phyloP scores from a whole-genome alignment of 2,329 filamentous ascomycete genomes.

The Phaeosphaeria sp. region DNA sequence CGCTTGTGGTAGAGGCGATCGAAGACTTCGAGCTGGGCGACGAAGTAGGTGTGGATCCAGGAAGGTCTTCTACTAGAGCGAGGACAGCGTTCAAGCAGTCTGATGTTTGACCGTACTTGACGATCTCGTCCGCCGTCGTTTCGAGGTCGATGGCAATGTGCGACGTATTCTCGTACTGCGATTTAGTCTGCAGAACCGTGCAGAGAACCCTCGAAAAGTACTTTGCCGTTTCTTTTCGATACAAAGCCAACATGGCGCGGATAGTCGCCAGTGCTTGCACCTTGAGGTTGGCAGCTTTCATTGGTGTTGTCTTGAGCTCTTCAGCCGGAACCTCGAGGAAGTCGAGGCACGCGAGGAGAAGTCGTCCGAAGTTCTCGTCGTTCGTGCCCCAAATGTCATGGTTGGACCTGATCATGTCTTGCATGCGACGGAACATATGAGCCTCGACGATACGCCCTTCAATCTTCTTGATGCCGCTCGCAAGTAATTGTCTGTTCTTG shows the following conservation, averaged over 20 bases:
- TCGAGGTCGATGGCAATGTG: conserved; percentile 79
- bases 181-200: conserved; percentile 69
- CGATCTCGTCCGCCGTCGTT: conserved; percentile 74
- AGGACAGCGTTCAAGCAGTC: conserved; percentile 55
- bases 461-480: conserved; percentile 77
- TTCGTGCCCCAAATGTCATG: conserved; percentile 68
- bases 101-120: conserved; percentile 68
- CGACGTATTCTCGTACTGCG: conserved; percentile 70
- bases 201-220: conserved; percentile 73
- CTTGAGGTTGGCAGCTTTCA: conserved; percentile 75
- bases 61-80: conserved; percentile 42
- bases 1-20: conserved; percentile 24
- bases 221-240: conserved; percentile 69
- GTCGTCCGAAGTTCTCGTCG: conserved; percentile 72
- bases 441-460: conserved; percentile 76
- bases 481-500: conserved; percentile 65
- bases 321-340: conserved; percentile 69
- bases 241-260: conserved; percentile 73
- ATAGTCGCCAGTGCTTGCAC: conserved; percentile 77
- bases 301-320: conserved; percentile 57
- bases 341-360: conserved; percentile 72
- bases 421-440: conserved; percentile 79
- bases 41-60: conserved; percentile 30
- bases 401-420: conserved; percentile 74
- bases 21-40: conserved; percentile 45